Evolutionary conservation across 148 eudicot genomes (phyloP), one percentile per base, ranked within the genome.

Genomic region (Heliamphora exappendiculata): DNA sequence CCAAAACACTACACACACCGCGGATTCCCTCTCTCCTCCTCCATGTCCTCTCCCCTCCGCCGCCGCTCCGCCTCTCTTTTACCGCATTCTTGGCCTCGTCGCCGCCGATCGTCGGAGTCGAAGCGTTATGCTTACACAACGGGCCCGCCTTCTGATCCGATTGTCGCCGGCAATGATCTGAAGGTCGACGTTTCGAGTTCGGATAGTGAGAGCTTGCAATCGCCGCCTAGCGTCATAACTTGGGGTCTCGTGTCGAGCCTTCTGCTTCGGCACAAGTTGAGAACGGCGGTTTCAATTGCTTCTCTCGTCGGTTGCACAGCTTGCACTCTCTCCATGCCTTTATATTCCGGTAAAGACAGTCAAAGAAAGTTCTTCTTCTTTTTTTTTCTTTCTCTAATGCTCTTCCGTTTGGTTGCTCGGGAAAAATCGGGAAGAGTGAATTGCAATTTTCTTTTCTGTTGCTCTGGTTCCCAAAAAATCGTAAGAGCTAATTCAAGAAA

Each of bases 251-350:
- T 95, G 70, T 91, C 79, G 91, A 77, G 79, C 14, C 87, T 95
- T 5, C 70, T 92, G 76, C 22, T 76, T 44, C 78, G 80, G 34
- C 94, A 95, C 45, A 92, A 92, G 75, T 75, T 83, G 78, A 83
- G 91, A 41, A 71, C 92, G 5, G 77, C 80, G 53, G 76, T 85
- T 70, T 88, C 94, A 5, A 49, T 79, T 47, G 64, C 75, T 42
- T 81, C 90, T 77, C 90, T 95, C n/a, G 37, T 87, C 55, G 91
- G 92, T 5, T 86, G 94, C 65, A 84, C 96, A 34, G 28, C 78
- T 85, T 91, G 92, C 75, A 91, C 94, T 75, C 96, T 95, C 47
- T 85, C 85, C 54, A 89, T 95, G 96, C 97, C 98, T 31, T 62
- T 91, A 2, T 84, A 78, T 64, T 87, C 93, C 55, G 98, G 98